These are phyloP conservation scores for Aspergillus texensis DNA, from an alignment of 2,329 filamentous ascomycete genomes.

Conservation along the genomic window DNA sequence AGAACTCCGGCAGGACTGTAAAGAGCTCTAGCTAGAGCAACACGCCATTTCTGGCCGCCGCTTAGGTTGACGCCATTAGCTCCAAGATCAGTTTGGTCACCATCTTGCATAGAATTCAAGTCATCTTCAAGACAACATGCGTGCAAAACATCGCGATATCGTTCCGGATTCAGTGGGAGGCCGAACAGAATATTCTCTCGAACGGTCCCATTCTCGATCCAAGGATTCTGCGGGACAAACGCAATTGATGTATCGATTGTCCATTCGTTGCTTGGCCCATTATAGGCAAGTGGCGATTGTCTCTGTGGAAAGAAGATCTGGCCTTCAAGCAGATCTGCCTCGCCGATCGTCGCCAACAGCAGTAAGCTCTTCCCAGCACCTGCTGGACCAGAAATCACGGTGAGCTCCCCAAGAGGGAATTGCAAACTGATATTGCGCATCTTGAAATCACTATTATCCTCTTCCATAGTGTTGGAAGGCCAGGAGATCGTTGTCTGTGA, in stretches of 20 bases:
- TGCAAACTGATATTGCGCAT: conserved; percentile 65
- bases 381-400: conserved; percentile 74
- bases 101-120: conserved; percentile 71
- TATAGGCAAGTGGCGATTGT: conserved; percentile 53
- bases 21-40: conserved; percentile 74
- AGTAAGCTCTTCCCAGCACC: conserved; percentile 76
- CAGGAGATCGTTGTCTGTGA: conserved; percentile 71
- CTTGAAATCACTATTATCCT: conserved; percentile 62
- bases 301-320: conserved; percentile 59
- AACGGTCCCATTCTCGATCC: conserved; percentile 79
- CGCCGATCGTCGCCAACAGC: conserved; percentile 71
- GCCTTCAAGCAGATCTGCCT: conserved; percentile 69
- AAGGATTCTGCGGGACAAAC: conserved; percentile 75
- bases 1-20: conserved; percentile 75
- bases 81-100: conserved; percentile 76
- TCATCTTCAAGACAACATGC: conserved; percentile 75
- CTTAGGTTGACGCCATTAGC: conserved; percentile 80
- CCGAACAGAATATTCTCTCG: conserved; percentile 77
- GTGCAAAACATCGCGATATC: conserved; percentile 69
- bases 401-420: conserved; percentile 70
- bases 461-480: conserved; percentile 65
- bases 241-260: conserved; percentile 69
- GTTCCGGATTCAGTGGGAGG: conserved; percentile 63
- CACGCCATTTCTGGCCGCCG: conserved; percentile 78
- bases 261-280: conserved; percentile 62